Evolutionary conservation across 441 rosid genomes (phyloP), one percentile per base, ranked within the genome.

Genomic region (Metrosideros polymorpha): DNA sequence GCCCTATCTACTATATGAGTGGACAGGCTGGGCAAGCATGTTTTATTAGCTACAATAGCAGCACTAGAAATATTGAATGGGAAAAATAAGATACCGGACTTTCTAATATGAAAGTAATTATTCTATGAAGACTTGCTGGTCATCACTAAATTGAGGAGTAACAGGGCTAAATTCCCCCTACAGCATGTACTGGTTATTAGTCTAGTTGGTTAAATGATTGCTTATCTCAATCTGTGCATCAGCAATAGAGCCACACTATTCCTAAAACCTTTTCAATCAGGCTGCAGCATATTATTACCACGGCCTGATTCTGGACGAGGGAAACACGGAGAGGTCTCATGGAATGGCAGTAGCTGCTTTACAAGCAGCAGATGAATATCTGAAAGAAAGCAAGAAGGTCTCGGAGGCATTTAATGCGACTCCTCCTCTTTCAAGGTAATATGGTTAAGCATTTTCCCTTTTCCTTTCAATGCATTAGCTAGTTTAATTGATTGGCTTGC

Each of bases 281-380:
- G 92, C 90, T 30, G 87, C 88, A 61, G 93, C 93, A 56, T 91
- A 91, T 56, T 90, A 91, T 83, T 84, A 89, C 39, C 92, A 91
- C 25, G 91, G 93, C 66, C 54, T 89, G 84, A 91, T 91, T 82
- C 90, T 91, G 14, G 90, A 90, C 1, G 93, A 90, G 52, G 92
- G 92, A 50, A 88, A 88, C 76, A 87, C 91, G 3, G 92, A 88
- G 63, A 88, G 82, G 86, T 85, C 86, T 27, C 84, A 61, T 47
- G 89, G 71, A 71, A 90, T 89, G 86, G 90, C 92, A 22, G 89
- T 14, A 19, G 89, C 91, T 55, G 91, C 92, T 61, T 85, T 91
- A 30, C 89, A 71, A 83, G 89, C 91, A 30, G 89, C 93, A 30
- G 91, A 91, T 56, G 90, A 88, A 76, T 90, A 79, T 61, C 85